phyloP scores from a whole-genome alignment of 768 basidiomycete species.

The Trametes cingulata region DNA sequence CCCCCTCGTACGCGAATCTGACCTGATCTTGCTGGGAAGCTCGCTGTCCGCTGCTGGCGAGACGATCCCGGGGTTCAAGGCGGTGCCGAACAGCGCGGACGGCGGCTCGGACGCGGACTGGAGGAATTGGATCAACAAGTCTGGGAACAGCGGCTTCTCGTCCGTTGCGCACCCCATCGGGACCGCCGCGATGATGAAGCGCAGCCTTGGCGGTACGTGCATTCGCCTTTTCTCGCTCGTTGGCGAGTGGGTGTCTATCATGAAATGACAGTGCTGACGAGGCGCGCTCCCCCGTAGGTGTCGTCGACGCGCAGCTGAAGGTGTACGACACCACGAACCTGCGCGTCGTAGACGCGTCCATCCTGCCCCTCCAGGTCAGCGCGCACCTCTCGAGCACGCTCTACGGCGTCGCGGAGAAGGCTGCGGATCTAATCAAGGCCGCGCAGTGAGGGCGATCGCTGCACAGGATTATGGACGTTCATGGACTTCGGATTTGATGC shows the following conservation, averaged over 20 bases:
- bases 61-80: conserved; percentile 41
- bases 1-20: neutral
- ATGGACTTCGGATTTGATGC: too few relatives aligned
- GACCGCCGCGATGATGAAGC: conserved; percentile 39
- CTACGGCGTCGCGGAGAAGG: conserved; percentile 35
- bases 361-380: conserved; percentile 54
- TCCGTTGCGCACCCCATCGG: conserved; percentile 52
- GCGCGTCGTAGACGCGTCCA: conserved; percentile 55
- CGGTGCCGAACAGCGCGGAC: conserved; percentile 43
- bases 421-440: conserved; percentile 33
- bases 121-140: conserved; percentile 44
- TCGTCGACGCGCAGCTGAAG: conserved; percentile 51
- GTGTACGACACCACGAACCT: conserved; percentile 57
- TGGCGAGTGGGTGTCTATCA: too few relatives aligned
- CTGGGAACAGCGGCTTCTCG: conserved; percentile 35
- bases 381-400: conserved; percentile 47
- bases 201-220: conserved; percentile 31
- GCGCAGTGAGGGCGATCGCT: conserved; percentile 38
- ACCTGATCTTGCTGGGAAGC: neutral
- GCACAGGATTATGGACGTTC: too few relatives aligned
- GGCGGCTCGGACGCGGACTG: conserved; percentile 48
- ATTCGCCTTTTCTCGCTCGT: neutral
- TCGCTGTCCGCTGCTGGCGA: conserved; percentile 35
- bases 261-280: conserved; percentile 16
- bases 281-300: conserved; percentile 40